Base-by-base conservation (phyloP, 192 early-diverging fungal genomes). In the Thamnidium elegans region DNA sequence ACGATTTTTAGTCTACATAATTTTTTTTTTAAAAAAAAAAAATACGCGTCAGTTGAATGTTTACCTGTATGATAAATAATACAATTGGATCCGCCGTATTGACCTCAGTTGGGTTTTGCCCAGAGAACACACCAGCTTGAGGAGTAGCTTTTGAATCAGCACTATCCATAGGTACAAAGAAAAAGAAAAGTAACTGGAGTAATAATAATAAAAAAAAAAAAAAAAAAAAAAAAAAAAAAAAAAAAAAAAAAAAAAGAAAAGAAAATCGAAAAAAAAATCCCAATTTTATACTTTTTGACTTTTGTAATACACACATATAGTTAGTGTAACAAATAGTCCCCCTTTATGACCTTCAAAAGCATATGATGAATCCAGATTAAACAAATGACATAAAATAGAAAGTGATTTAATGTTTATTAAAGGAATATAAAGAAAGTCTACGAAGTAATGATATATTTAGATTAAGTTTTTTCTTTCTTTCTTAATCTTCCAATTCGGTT, bases 61-160 rank as follows among this genome's bases (percentile, higher is more conserved):
- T 34, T 73, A 86, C 78, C 82, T 93, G 94, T 51, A 93, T 79
- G 20, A 94, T 82, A 71, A 96, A 96, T 46, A 94, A 81, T 3
- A 82, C 67, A 54, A 92, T 50, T 6, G 88, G 87, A 55, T 90
- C 67, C 20, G 55, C 36, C 1, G 79, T 23, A 51, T 81, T 82
- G 64, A 78, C 77, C 4, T 50, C 56, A 13, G 86, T 72, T 32
- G 89, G 89, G 66, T 90, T 84, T 32, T 80, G 58, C 26, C 89
- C 89, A 26, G 89, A 74, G 61, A 91, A 80, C 32, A 89, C 78
- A 52, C 81, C 79, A 3, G 69, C 21, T 73, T 71, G 69, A 58
- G 66, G 63, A 21, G 59, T 7, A 11, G 63, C 55, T n/a, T 50
- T 53, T 26, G 26, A 26, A 51, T 30, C 19, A 34, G 17, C 20